Base-by-base conservation (phyloP, 2,329 filamentous ascomycete species). In the Fusarium domesticum region DNA sequence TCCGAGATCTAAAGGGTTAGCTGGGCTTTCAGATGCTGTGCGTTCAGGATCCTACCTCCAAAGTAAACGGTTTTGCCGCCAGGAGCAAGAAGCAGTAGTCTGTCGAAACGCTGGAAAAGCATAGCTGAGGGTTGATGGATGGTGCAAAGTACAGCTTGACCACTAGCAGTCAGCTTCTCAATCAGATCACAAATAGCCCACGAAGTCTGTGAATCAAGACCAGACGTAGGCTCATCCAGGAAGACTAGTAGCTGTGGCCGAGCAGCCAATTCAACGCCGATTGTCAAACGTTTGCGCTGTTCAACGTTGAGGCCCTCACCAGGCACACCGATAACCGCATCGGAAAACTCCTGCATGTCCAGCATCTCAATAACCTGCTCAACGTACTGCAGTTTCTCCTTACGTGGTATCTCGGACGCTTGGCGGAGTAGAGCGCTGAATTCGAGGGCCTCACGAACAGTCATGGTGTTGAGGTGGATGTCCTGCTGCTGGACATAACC, bases 191-290 rank as follows among this genome's bases (percentile, higher is more conserved):
- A 78, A 59, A 89, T 89, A 38, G 84, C 82, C 83, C 84, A 89
- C 0, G 85, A 84, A 1, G 85, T 88, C 60, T 89, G 84, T 55
- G 77, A 83, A 63, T 90, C 85, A 8, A 89, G 74, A 60, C 86
- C 86, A 6, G 84, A 88, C 3, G 85, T 89, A 2, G 86, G 86
- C 58, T 90, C 86, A 56, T 90, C 86, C 12, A 89, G 73, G 71
- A 89, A 89, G 14, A 89, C 75, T 37, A 89, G 74, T 3, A 89
- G 69, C 32, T 84, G 76, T 1, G 86, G 86, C 59, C 85, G 85
- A 1, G 85, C 85, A 14, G 84, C 85, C 4, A 90, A 71, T 61
- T 90, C 86, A 2, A 89, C 85, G 57, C 84, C 86, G 45, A 89
- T 89, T 0, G 85, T 89, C 11, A 89, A 70, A 50, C 84, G 78